Percentiles rank a stretch among this genome's conserved stretches.
These are phyloP conservation scores for Trifolium repens DNA, from an alignment of 306 rosid species.

Conservation along the genomic window DNA sequence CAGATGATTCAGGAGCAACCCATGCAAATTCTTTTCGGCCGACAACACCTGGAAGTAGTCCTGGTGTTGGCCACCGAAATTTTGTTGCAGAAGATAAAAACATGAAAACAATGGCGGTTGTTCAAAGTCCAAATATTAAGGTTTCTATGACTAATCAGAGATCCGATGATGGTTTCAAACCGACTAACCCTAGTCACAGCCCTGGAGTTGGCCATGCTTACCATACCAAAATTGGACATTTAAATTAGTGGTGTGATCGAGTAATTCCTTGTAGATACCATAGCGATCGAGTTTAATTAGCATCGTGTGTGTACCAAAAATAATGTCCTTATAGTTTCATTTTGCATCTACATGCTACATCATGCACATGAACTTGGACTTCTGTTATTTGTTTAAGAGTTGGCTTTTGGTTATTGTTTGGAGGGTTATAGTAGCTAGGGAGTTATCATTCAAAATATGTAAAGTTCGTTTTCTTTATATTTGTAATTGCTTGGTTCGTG, in stretches of 20 bases:
- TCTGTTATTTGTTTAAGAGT: not conserved
- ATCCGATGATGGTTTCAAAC: conserved; percentile 37
- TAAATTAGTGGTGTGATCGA: conserved; percentile 11
- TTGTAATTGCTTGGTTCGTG: conserved; percentile 3
- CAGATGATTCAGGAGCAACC: not conserved
- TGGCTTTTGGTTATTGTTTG: conserved; percentile 17
- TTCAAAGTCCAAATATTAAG: conserved; percentile 31
- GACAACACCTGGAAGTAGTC: conserved; percentile 68
- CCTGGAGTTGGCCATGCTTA: conserved; percentile 56
- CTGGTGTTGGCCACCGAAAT: conserved; percentile 55
- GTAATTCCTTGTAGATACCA: not conserved
- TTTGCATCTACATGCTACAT: not conserved
- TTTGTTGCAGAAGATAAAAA: not conserved
- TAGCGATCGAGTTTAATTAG: not conserved
- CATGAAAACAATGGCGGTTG: conserved; percentile 13
- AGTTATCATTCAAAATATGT: conserved; percentile 5
- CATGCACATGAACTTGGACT: conserved; percentile 1
- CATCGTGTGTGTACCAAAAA: not conserved
- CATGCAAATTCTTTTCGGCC: conserved; percentile 48
- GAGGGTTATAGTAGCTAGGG: not conserved
- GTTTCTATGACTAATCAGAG: not conserved
- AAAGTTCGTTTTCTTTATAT: not conserved
- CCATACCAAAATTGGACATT: conserved; percentile 32
- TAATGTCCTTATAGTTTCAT: conserved; percentile 28
- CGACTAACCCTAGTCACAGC: conserved; percentile 55